Evolutionary conservation across 2,329 filamentous ascomycete genomes (phyloP), one percentile per base, ranked within the genome.

Genomic region (Emergomyces orientalis): DNA sequence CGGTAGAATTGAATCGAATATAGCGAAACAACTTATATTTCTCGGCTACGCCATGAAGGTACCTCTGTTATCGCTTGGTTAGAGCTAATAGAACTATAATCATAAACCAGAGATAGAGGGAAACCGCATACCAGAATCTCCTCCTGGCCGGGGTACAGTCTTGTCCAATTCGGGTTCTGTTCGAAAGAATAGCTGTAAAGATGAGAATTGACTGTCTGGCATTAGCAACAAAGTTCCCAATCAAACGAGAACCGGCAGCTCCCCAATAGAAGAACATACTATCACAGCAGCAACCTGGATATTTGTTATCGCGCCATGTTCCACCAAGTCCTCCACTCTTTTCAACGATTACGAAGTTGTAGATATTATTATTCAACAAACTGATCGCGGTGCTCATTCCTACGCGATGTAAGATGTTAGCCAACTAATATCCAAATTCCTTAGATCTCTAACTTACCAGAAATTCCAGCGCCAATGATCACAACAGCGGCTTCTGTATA

Each of bases 161-260:
- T 74, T 0, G 80, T 80, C 84, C 84, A 85, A 65, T 81, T 76
- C 2, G 81, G 74, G 60, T 85, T 86, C 60, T 84, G 82, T 43
- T 82, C 83, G 67, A 86, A 87, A 6, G 82, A 85, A 71, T 81
- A 86, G 52, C 79, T 82, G 73, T 86, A 86, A 2, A 86, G 73
- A 57, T 79, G 74, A 41, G 78, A 81, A 77, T 78, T 81, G 11
- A 84, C 81, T 75, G 63, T 69, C 58, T 66, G 71, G 63, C 68
- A 73, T 64, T 67, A 71, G 34, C 63, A 65, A n/a, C 7, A 43
- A 30, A 47, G n/a, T 17, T 34, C 22, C 19, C 39, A 55, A 41
- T 14, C 17, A 22, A 51, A 39, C 22, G 11, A 55, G 34, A 34
- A 30, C 47, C 17, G 61, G n/a, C 3, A 13, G 1, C 0, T 17